Percentiles rank a stretch among this genome's conserved stretches.
phyloP scores from a whole-genome alignment of 2,329 filamentous ascomycete genomes.

The Cryphonectria japonica region DNA sequence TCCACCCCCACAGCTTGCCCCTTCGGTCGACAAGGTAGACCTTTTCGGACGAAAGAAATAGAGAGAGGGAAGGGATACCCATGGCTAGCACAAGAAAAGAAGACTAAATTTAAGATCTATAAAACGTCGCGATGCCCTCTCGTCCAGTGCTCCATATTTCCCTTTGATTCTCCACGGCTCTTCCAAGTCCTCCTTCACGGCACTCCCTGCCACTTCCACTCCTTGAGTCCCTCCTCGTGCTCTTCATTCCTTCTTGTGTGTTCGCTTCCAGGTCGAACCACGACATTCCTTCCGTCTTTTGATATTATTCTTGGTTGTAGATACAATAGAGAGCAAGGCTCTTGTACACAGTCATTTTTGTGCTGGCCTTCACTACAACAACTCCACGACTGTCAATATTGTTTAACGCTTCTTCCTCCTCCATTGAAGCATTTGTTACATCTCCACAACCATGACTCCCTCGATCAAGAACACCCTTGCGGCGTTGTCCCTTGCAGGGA shows the following conservation, averaged over 20 bases:
- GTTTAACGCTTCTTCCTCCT: no score
- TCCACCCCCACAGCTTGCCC: background rate
- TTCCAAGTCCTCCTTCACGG: constrained; percentile 6
- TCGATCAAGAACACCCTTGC: background rate
- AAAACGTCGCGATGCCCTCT: background rate
- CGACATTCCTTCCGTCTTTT: constrained; percentile 6
- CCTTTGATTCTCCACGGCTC: constrained; percentile 2
- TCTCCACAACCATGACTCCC: background rate
- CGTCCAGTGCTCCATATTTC: no score
- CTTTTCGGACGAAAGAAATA: background rate
- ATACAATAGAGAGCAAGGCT: background rate
- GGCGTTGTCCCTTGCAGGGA: constrained; percentile 2
- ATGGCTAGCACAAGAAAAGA: background rate
- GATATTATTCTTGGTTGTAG: background rate
- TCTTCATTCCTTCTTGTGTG: constrained; percentile 1
- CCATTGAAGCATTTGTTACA: background rate
- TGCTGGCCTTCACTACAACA: background rate
- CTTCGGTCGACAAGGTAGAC: background rate
- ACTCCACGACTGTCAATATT: background rate
- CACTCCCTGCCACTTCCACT: constrained; percentile 2
- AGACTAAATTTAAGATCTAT: background rate
- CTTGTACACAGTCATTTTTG: background rate
- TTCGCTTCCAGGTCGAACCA: background rate
- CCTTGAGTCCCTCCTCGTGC: constrained; percentile 2
- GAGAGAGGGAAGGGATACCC: background rate